Percentiles rank a stretch among this genome's conserved stretches.
Conservation (phyloP, 768 basidiomycete genomes). For the Kwoniella sp. region DNA sequence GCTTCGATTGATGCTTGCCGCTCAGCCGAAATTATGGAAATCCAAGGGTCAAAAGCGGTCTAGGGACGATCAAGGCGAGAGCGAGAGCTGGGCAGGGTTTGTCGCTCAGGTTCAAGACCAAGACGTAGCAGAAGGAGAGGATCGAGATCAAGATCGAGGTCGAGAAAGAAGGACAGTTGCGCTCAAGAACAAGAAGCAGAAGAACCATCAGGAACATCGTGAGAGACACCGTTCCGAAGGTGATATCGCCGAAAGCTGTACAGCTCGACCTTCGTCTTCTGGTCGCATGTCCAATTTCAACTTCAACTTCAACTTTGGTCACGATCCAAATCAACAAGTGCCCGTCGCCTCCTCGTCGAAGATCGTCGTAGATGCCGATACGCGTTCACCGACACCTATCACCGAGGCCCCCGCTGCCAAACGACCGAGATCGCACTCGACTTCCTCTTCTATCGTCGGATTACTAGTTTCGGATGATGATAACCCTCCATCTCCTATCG, state of each 20-base stretch:
- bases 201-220: not conserved
- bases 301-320: not conserved
- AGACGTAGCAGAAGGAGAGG: not conserved
- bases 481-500: slow-evolving; percentile 9
- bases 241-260: not conserved
- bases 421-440: slow-evolving; percentile 15
- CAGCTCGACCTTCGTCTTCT: not conserved
- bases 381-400: slow-evolving; percentile 8
- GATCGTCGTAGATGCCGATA: not conserved
- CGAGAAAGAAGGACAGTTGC: not conserved
- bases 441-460: slow-evolving; percentile 17
- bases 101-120: not conserved
- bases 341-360: not conserved
- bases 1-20: slow-evolving; percentile 7
- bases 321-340: not conserved
- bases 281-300: not conserved
- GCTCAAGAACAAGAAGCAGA: not conserved
- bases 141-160: too few relatives aligned
- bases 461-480: slow-evolving; percentile 15
- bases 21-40: slow-evolving; percentile 3
- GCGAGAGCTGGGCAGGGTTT: not conserved
- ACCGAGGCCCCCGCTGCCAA: not conserved
- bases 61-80: not conserved
- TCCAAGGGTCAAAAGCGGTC: not conserved
- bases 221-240: not conserved